Base-by-base conservation (phyloP, 495 filamentous ascomycete species). In the Penicillium paxilli region DNA sequence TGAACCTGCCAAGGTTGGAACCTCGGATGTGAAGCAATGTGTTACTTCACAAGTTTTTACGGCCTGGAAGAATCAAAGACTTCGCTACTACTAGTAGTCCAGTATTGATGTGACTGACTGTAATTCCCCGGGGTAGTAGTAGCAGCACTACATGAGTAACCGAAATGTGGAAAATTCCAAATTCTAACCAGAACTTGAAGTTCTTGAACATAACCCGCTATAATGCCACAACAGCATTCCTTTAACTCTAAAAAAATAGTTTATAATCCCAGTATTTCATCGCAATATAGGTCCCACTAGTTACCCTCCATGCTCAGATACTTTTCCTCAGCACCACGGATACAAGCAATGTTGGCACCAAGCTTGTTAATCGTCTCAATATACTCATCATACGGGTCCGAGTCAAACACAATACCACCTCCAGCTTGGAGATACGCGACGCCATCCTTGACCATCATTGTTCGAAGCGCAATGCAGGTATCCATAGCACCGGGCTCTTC, bases 351-450 rank as follows among this genome's bases (percentile, higher is more conserved):
- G 69, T 92, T 96, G 28, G 89, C 90, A 16, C 88, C 84, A 22
- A 96, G 75, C 79, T 98, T 98, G 74, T 98, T 97, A 74, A 98
- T 87, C 38, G 94, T 98, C 83, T 98, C 94, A 65, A 93, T 78
- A 75, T 87, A 98, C 75, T 98, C 94, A 52, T 98, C 94, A 62
- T 92, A 90, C 35, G 85, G 85, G 67, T 96, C 94, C 12, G 88
- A 92, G 69, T 98, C 94, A 69, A 94, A 96, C 19, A 98, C 94
- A 63, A 98, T 98, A 14, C 94, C 94, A 35, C 94, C 94, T n/a
- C 91, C 90, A 28, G 94, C 94, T 67, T 98, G 95, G 33, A 98
- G 78, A 71, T 96, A 98, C 19, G 91, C 93, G 33, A 92, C 78
- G 0, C 87, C 89, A 51, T 95, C 88, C 75, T 98, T 98, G 41